A percentile compares a stretch with the other conserved stretches of the same genome.
phyloP scores from a whole-genome alignment of 805 yeast species.

The Saturnispora quitensis region DNA sequence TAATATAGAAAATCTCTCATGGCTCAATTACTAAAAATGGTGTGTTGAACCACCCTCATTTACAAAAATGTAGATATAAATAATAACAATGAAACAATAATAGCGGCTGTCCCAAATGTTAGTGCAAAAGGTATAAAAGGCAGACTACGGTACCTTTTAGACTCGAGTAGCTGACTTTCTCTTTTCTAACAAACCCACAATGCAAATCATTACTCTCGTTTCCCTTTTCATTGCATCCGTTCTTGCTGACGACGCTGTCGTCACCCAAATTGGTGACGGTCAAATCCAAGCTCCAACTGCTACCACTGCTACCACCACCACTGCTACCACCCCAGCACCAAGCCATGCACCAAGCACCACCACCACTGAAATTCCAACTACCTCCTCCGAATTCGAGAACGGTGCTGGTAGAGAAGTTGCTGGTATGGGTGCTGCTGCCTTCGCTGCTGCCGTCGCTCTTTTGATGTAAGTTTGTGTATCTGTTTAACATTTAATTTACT shows the following conservation, averaged over 20 bases:
- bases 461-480: constrained; percentile 15
- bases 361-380: constrained; percentile 8
- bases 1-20: not conserved
- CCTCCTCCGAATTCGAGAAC: constrained; percentile 15
- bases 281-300: constrained; percentile 39
- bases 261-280: constrained; percentile 54
- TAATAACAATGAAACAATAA: not conserved
- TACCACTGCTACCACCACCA: constrained; percentile 6
- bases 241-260: constrained; percentile 29
- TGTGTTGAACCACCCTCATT: not conserved
- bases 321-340: constrained; percentile 34
- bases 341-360: constrained; percentile 30
- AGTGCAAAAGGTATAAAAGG: not conserved
- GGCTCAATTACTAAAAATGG: not conserved
- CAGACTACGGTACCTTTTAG: not conserved
- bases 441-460: constrained; percentile 24
- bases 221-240: constrained; percentile 18
- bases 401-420: constrained; percentile 16
- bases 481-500: not conserved
- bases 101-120: not conserved
- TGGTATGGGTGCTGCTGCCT: constrained; percentile 24
- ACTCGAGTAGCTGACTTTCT: too few relatives aligned
- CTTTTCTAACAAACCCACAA: constrained; percentile 4
- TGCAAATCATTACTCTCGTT: constrained; percentile 19
- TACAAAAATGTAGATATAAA: not conserved